A percentile compares a stretch with the other conserved stretches of the same genome.
These are phyloP conservation scores for Verticillium klebahnii DNA, from an alignment of 2,329 filamentous ascomycete genomes.

Conservation along the genomic window DNA sequence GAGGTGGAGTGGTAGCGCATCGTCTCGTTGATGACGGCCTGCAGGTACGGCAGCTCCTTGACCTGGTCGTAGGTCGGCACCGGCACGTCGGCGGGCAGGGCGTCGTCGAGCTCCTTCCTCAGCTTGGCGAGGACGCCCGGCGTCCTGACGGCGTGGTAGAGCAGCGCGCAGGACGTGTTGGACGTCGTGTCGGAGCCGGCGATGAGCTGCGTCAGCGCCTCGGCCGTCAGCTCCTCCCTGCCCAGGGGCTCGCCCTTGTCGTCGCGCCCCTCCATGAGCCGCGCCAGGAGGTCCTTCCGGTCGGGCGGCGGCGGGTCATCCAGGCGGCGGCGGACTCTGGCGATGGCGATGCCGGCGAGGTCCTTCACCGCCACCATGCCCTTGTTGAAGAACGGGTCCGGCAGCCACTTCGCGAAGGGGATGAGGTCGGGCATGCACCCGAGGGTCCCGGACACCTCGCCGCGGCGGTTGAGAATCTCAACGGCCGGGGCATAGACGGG, in stretches of 20 bases:
- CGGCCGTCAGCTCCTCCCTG: conserved; percentile 76
- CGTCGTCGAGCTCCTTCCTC: conserved; percentile 69
- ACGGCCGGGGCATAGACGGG: conserved; percentile 73
- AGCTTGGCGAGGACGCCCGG: conserved; percentile 68
- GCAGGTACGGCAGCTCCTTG: conserved; percentile 70
- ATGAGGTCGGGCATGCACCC: conserved; percentile 71
- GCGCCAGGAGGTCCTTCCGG: conserved; percentile 74
- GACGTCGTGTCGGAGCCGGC: conserved; percentile 73
- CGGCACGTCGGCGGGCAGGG: conserved; percentile 53
- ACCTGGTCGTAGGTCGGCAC: conserved; percentile 72
- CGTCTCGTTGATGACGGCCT: conserved; percentile 74
- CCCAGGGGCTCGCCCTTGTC: conserved; percentile 72
- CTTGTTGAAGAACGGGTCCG: conserved; percentile 75
- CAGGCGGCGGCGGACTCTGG: conserved; percentile 70
- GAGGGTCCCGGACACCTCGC: conserved; percentile 78
- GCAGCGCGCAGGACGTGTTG: conserved; percentile 76
- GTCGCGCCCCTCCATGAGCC: conserved; percentile 82
- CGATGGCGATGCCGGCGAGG: conserved; percentile 82
- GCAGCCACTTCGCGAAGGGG: conserved; percentile 74
- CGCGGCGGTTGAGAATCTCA: conserved; percentile 81
- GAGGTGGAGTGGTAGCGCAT: conserved; percentile 85
- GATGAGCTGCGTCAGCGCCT: conserved; percentile 85
- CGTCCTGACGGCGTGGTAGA: conserved; percentile 70
- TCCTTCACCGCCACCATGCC: conserved; percentile 72
- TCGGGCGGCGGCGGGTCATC: conserved; percentile 61